Percentiles rank a stretch among this genome's conserved stretches.
Conservation (phyloP, 768 basidiomycete species). For the Tulasnella sp. region DNA sequence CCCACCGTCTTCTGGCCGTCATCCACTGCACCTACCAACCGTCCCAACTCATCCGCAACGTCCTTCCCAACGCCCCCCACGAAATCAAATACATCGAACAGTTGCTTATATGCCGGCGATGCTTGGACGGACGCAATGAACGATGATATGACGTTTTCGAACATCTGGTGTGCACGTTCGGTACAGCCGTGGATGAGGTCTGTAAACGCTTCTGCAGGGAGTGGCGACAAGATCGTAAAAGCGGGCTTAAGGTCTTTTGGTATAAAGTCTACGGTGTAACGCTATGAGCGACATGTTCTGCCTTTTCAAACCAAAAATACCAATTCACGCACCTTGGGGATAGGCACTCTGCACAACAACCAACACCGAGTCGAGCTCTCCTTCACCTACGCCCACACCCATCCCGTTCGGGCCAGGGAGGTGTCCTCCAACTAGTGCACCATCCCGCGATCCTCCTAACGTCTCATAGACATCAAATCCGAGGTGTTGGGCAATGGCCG, state of each 20-base stretch:
- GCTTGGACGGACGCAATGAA: slow-evolving; percentile 22
- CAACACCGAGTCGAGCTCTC: too few species aligned
- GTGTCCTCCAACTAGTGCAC: background rate
- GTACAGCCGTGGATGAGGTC: slow-evolving; percentile 46
- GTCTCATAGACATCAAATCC: background rate
- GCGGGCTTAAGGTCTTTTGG: slow-evolving; percentile 39
- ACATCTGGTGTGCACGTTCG: slow-evolving; percentile 44
- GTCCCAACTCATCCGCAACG: slow-evolving; percentile 33
- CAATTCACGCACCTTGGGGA: slow-evolving; percentile 11
- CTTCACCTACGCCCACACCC: too few species aligned
- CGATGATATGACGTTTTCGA: slow-evolving; percentile 35
- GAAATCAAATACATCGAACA: slow-evolving; percentile 31
- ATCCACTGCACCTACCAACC: slow-evolving; percentile 43
- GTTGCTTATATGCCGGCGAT: slow-evolving; percentile 22
- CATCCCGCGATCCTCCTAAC: too few species aligned
- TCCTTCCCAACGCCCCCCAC: slow-evolving; percentile 30
- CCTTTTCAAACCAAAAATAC: background rate
- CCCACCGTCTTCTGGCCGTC: too few species aligned
- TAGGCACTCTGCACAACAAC: slow-evolving; percentile 7
- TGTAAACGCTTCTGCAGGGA: too few species aligned
- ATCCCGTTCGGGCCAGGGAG: background rate
- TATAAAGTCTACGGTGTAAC: slow-evolving; percentile 37
- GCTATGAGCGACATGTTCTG: background rate
- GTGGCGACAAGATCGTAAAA: slow-evolving; percentile 29
- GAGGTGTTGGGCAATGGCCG: background rate